Evolutionary conservation across 768 basidiomycete species (phyloP).

Genomic region (Suillus variegatus): DNA sequence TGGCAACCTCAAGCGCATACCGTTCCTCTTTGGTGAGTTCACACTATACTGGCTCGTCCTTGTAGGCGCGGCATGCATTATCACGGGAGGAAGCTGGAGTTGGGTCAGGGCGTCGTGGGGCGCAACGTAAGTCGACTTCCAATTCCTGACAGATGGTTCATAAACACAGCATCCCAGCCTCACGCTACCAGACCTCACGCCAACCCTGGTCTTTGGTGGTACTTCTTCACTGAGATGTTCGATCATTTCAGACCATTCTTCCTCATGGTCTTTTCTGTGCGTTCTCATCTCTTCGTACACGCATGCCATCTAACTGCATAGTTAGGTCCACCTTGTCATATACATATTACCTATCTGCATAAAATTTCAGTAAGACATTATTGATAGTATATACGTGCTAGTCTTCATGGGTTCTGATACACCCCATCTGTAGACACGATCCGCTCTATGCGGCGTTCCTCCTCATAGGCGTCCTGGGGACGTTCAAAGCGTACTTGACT

Average conservation of each 20-base stretch:
- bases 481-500: constrained; percentile 91
- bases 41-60: constrained; percentile 49
- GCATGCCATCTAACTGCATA: background rate
- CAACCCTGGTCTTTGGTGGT: constrained; percentile 97
- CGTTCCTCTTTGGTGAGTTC: constrained; percentile 48
- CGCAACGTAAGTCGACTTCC: constrained; percentile 55
- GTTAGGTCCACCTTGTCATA: constrained; percentile 75
- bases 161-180: constrained; percentile 47
- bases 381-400: background rate
- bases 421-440: constrained; percentile 61
- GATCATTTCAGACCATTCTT: constrained; percentile 97
- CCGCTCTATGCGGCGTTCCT: constrained; percentile 79
- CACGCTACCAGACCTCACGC: constrained; percentile 84
- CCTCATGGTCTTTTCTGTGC: constrained; percentile 88
- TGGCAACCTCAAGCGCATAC: constrained; percentile 10
- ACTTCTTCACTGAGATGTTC: constrained; percentile 99
- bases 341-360: constrained; percentile 85
- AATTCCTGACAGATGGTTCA: background rate
- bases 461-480: constrained; percentile 73
- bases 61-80: constrained; percentile 44
- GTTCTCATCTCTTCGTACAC: constrained; percentile 22
- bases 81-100: constrained; percentile 58
- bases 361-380: constrained; percentile 70
- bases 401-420: background rate
- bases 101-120: constrained; percentile 88